Percentiles rank a stretch among this genome's conserved stretches.
Conservation (phyloP, 208 protist genomes). For the Trypanosoma congolense region DNA sequence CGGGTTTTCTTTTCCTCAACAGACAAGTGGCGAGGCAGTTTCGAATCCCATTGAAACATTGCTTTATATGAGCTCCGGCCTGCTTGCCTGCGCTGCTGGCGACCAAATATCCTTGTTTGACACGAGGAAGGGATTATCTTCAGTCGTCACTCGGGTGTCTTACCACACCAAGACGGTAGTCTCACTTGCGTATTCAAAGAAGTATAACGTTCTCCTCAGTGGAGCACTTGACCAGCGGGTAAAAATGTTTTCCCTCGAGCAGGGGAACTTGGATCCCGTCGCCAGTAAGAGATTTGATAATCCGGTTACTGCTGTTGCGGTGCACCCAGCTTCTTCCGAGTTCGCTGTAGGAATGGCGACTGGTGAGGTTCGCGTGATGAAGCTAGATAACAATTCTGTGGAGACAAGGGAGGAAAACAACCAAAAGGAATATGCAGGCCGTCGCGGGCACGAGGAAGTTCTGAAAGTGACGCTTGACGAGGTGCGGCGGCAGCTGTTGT, state of each 20-base stretch:
- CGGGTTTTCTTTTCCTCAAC: slow-evolving; percentile 43
- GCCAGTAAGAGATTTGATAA: slow-evolving; percentile 59
- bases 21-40: slow-evolving; percentile 27
- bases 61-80: slow-evolving; percentile 32
- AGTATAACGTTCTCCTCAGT: slow-evolving; percentile 59
- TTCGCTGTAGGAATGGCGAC: slow-evolving; percentile 63
- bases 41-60: slow-evolving; percentile 52
- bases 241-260: slow-evolving; percentile 67
- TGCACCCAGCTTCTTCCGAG: slow-evolving; percentile 64
- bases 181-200: slow-evolving; percentile 50
- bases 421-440: slow-evolving; percentile 11
- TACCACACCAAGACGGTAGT: slow-evolving; percentile 82
- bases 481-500: slow-evolving; percentile 59
- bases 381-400: slow-evolving; percentile 30
- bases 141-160: slow-evolving; percentile 42
- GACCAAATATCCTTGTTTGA: slow-evolving; percentile 71
- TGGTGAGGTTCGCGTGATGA: slow-evolving; percentile 64
- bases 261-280: slow-evolving; percentile 40
- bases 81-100: slow-evolving; percentile 43
- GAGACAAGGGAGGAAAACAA: slow-evolving; percentile 1
- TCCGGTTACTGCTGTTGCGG: slow-evolving; percentile 50
- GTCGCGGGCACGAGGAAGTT: slow-evolving; percentile 17
- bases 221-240: slow-evolving; percentile 74
- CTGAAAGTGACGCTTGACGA: slow-evolving; percentile 45
- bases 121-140: slow-evolving; percentile 49